phyloP scores from a whole-genome alignment of 257 asterid species.

The Galeopsis tetrahit region DNA sequence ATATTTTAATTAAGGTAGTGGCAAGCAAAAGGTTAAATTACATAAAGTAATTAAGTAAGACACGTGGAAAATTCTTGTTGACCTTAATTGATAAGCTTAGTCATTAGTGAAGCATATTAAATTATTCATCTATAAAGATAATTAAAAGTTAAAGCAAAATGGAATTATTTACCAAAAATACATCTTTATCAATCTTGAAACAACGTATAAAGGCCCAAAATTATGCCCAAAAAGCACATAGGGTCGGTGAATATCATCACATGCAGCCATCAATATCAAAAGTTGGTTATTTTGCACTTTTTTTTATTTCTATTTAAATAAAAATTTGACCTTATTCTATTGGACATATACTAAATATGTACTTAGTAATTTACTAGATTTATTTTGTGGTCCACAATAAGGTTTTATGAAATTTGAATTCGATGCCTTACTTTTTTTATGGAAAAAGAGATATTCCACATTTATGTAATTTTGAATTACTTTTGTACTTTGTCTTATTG shows the following conservation, averaged over 20 bases:
- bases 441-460: too few species aligned
- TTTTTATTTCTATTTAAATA: background rate
- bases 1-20: background rate
- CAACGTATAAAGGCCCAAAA: background rate
- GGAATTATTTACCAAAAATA: background rate
- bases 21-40: background rate
- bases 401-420: too few species aligned
- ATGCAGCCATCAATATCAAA: background rate
- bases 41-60: background rate
- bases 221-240: background rate
- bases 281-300: background rate
- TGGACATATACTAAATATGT: background rate
- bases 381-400: background rate
- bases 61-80: slow-evolving; percentile 12
- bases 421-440: too few species aligned
- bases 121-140: background rate
- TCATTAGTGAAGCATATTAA: slow-evolving; percentile 13
- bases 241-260: too few species aligned
- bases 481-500: too few species aligned
- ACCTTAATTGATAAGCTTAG: background rate
- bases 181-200: background rate
- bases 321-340: background rate
- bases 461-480: too few species aligned
- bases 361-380: background rate
- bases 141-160: background rate